Conservation (phyloP, 2,329 filamentous ascomycete genomes). For the Penicillium sp. region DNA sequence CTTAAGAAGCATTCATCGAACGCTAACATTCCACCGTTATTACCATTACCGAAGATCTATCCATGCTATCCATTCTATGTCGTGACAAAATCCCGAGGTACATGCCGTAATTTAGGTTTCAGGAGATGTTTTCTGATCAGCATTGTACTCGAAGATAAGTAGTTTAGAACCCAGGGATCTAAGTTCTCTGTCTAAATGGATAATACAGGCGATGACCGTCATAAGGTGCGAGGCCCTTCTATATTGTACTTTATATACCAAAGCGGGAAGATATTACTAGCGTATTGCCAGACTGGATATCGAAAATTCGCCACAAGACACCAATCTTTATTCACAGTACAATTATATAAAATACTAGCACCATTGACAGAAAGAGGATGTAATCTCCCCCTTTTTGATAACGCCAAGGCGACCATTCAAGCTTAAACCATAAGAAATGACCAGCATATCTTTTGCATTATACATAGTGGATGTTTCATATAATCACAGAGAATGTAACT, state of each 20-base stretch:
- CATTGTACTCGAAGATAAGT: too few species aligned
- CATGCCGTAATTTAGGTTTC: background rate
- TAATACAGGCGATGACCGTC: background rate
- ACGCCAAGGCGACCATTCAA: slow-evolving; percentile 17
- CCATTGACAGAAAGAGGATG: too few species aligned
- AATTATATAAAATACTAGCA: too few species aligned
- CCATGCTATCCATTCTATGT: background rate
- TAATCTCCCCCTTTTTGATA: slow-evolving; percentile 6
- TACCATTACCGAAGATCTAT: background rate
- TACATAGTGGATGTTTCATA: background rate
- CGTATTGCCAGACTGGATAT: background rate
- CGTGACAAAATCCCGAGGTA: background rate
- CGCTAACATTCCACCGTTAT: background rate
- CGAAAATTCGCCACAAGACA: background rate
- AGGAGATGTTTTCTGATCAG: too few species aligned
- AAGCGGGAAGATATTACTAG: background rate
- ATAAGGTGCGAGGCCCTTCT: background rate
- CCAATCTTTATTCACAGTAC: background rate
- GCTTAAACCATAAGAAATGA: slow-evolving; percentile 9
- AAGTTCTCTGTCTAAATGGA: background rate
- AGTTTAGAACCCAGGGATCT: background rate
- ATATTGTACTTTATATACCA: background rate
- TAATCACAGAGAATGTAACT: background rate
- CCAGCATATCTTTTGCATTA: background rate
- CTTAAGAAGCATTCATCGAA: background rate